These are phyloP conservation scores for Arthroderma sp. DNA, from an alignment of 2,329 filamentous ascomycete species.

Conservation along the genomic window DNA sequence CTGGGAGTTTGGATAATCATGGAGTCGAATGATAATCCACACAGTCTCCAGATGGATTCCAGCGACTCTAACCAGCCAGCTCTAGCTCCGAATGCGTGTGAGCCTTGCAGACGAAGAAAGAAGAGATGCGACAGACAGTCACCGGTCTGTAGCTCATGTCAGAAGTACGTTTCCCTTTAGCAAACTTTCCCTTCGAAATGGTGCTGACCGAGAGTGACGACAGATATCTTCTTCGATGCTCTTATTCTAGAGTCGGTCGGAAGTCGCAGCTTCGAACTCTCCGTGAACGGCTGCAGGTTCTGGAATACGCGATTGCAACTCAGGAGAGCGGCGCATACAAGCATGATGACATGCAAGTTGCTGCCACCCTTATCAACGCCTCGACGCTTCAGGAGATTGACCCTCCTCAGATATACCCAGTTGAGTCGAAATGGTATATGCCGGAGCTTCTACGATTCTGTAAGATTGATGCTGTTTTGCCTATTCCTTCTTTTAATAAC, in stretches of 20 bases:
- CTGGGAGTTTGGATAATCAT: neutral
- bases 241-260: neutral
- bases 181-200: too few relatives aligned
- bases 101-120: constrained; percentile 9
- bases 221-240: constrained; percentile 7
- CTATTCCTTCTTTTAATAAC: too few relatives aligned
- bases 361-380: neutral
- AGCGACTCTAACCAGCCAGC: neutral
- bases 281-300: constrained; percentile 3
- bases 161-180: constrained; percentile 1
- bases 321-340: neutral
- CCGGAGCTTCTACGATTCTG: constrained; percentile 7
- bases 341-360: neutral
- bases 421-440: constrained; percentile 10
- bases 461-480: neutral
- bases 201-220: neutral
- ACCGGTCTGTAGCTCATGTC: constrained; percentile 6
- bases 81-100: constrained; percentile 3
- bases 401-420: constrained; percentile 6
- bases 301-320: neutral
- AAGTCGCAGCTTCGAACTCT: neutral
- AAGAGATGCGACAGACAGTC: constrained; percentile 8
- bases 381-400: neutral
- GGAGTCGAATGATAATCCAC: neutral
- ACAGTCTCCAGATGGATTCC: neutral